Percentiles rank a stretch among this genome's conserved stretches.
Conservation (phyloP, 352 stramenopile genomes). For the Pythium folliculosum region DNA sequence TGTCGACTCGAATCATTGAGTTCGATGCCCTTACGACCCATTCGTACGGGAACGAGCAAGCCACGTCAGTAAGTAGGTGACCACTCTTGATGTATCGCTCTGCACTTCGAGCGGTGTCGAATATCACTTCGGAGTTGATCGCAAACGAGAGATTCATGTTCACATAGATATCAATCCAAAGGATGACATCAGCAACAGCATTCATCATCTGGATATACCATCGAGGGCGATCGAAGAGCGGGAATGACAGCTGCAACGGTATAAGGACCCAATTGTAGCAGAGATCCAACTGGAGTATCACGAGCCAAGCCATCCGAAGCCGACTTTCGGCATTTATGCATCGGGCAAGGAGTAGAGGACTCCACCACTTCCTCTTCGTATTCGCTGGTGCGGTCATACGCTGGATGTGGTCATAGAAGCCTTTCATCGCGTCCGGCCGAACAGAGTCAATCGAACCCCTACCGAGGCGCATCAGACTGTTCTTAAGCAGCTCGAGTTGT, state of each 20-base stretch:
- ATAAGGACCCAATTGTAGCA: constrained; percentile 62
- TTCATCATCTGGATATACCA: constrained; percentile 40
- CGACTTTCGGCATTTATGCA: constrained; percentile 47
- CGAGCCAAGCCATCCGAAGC: constrained; percentile 48
- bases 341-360: constrained; percentile 29
- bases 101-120: background rate
- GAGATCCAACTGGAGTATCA: constrained; percentile 38
- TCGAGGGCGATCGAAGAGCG: constrained; percentile 33
- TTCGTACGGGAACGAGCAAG: background rate
- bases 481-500: constrained; percentile 21
- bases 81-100: background rate
- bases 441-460: constrained; percentile 25
- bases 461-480: constrained; percentile 16
- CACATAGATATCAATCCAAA: constrained; percentile 52
- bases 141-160: constrained; percentile 51
- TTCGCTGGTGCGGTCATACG: constrained; percentile 26
- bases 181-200: constrained; percentile 32
- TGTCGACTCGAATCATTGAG: background rate
- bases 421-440: constrained; percentile 45
- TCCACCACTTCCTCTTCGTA: constrained; percentile 37
- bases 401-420: constrained; percentile 55
- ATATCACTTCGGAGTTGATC: background rate
- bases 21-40: background rate
- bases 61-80: background rate
- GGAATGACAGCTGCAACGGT: constrained; percentile 52